Conservation (phyloP, 805 yeast species). For the Candida insectalens region DNA sequence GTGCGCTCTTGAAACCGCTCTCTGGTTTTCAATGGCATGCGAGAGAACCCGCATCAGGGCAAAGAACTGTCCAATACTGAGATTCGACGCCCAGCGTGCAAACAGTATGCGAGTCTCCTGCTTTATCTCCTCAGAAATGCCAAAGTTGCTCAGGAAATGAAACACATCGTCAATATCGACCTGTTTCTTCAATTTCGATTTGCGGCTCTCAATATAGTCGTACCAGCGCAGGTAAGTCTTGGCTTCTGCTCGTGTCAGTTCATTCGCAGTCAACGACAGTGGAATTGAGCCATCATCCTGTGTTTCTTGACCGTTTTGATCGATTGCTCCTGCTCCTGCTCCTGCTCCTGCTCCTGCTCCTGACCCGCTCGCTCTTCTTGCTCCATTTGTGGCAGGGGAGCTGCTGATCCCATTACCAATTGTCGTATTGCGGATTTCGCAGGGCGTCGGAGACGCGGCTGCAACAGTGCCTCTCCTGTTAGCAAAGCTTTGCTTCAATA, state of each 20-base stretch:
- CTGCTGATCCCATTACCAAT: no score
- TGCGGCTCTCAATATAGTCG: slow-evolving; percentile 68
- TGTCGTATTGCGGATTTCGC: no score
- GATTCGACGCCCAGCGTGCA: slow-evolving; percentile 42
- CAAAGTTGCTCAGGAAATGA: slow-evolving; percentile 69
- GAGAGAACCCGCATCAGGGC: slow-evolving; percentile 75
- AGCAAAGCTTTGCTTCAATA: not conserved
- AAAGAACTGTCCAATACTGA: slow-evolving; percentile 86
- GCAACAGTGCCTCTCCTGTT: not conserved
- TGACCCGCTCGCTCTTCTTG: no score
- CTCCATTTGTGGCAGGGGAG: no score
- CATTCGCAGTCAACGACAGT: slow-evolving; percentile 52
- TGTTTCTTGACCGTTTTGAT: not conserved
- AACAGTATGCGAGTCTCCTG: slow-evolving; percentile 41
- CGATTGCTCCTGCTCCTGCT: not conserved
- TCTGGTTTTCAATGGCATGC: slow-evolving; percentile 42
- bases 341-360: not conserved
- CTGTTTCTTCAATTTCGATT: slow-evolving; percentile 40
- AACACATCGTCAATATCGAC: slow-evolving; percentile 73
- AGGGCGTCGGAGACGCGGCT: no score
- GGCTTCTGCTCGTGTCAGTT: slow-evolving; percentile 68
- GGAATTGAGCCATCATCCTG: slow-evolving; percentile 38
- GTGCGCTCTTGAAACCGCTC: slow-evolving; percentile 41
- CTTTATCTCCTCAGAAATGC: slow-evolving; percentile 41
- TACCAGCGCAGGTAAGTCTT: slow-evolving; percentile 92